These are phyloP conservation scores for Haplosporangium gracile DNA, from an alignment of 192 early-diverging fungal species.

Conservation along the genomic window DNA sequence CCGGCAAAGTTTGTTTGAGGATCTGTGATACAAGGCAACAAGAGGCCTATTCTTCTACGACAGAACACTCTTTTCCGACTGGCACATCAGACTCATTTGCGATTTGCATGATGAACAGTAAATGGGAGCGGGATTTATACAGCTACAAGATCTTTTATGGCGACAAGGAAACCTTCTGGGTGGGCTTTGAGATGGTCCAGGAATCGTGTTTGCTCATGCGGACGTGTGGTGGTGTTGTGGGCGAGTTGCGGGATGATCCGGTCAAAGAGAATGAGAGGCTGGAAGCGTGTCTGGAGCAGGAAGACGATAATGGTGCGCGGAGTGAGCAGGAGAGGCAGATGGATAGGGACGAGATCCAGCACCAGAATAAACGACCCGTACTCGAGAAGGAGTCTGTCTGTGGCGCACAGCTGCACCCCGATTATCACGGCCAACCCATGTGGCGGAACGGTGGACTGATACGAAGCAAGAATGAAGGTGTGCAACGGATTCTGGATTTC, in stretches of 20 bases:
- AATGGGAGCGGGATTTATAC: slow-evolving; percentile 54
- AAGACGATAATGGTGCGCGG: background rate
- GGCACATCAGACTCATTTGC: no score
- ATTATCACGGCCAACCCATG: slow-evolving; percentile 28
- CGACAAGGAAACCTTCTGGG: slow-evolving; percentile 76
- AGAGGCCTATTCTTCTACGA: slow-evolving; percentile 72
- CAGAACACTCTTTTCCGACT: slow-evolving; percentile 59
- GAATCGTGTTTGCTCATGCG: slow-evolving; percentile 56
- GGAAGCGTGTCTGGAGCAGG: background rate
- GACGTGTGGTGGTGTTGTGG: slow-evolving; percentile 58
- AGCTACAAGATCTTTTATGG: slow-evolving; percentile 61
- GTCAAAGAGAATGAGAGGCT: slow-evolving; percentile 3
- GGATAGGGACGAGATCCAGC: background rate
- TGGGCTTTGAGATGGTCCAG: slow-evolving; percentile 64
- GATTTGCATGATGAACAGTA: slow-evolving; percentile 67
- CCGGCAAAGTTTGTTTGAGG: slow-evolving; percentile 63
- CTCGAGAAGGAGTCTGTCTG: slow-evolving; percentile 30
- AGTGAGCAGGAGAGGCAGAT: background rate
- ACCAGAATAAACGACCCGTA: background rate
- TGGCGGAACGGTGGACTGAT: slow-evolving; percentile 59
- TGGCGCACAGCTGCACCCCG: slow-evolving; percentile 50
- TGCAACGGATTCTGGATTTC: slow-evolving; percentile 50
- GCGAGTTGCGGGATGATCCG: slow-evolving; percentile 33
- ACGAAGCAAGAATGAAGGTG: slow-evolving; percentile 49
- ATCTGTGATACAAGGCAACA: slow-evolving; percentile 56